Evolutionary conservation across 2,329 filamentous ascomycete species (phyloP).

Genomic region (Microdochium bolleyi): DNA sequence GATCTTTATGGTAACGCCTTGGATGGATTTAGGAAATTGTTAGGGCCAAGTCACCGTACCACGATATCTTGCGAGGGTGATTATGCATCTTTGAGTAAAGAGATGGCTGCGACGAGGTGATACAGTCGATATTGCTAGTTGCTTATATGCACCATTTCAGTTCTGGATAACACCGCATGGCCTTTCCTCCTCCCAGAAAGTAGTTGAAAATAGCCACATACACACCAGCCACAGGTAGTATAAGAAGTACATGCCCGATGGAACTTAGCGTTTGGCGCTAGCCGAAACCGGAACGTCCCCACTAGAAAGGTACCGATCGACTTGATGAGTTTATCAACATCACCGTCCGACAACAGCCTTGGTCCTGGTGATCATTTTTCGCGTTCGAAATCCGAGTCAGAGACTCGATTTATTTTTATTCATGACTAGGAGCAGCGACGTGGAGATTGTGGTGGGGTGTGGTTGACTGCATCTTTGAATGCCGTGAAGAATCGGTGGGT

Average conservation of each 20-base stretch:
- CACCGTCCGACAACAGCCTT: neutral
- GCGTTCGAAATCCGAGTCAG: neutral
- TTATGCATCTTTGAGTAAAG: no score
- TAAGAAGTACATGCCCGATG: neutral
- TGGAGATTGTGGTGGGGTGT: no score
- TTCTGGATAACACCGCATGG: no score
- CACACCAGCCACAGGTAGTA: neutral
- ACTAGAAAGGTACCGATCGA: neutral
- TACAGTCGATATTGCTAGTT: no score
- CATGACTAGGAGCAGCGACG: neutral
- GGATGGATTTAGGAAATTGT: no score
- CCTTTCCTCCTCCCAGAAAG: neutral
- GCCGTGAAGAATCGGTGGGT: neutral
- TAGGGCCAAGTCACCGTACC: no score
- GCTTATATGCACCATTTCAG: no score
- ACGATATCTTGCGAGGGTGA: no score
- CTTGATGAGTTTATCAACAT: neutral
- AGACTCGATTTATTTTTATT: neutral
- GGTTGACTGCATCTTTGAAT: neutral
- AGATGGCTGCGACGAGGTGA: no score
- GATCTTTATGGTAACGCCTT: no score
- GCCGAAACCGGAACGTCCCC: neutral
- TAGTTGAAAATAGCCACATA: neutral
- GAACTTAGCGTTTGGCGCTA: neutral
- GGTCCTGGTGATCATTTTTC: neutral